phyloP scores from a whole-genome alignment of 768 basidiomycete genomes.

The Holtermannia corniformis region DNA sequence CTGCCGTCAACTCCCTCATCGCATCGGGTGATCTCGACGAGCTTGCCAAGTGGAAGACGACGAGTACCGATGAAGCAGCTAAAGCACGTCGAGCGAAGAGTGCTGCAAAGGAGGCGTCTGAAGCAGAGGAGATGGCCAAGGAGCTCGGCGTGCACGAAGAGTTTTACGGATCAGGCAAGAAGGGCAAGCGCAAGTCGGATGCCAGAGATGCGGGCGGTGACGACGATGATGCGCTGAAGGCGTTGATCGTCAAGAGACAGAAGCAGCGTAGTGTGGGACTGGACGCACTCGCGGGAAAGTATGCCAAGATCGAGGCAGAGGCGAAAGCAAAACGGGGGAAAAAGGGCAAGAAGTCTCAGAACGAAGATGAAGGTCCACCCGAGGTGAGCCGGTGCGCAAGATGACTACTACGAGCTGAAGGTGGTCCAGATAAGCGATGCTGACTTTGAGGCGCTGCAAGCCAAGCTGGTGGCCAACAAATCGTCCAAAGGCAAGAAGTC shows the following conservation, averaged over 20 bases:
- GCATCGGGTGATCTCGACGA: slow-evolving; percentile 49
- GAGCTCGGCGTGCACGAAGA: slow-evolving; percentile 85
- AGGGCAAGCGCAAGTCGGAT: slow-evolving; percentile 56
- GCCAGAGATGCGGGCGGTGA: slow-evolving; percentile 17
- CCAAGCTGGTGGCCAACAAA: slow-evolving; percentile 26
- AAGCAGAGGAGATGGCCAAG: slow-evolving; percentile 70
- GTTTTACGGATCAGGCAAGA: slow-evolving; percentile 59
- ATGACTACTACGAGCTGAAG: slow-evolving; percentile 2
- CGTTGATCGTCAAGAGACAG: slow-evolving; percentile 69
- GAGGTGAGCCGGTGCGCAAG: slow-evolving; percentile 1
- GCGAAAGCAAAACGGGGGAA: slow-evolving; percentile 29
- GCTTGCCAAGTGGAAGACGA: slow-evolving; percentile 55
- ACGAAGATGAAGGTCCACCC: slow-evolving; percentile 45
- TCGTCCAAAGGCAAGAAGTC: slow-evolving; percentile 4
- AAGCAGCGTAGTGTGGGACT: slow-evolving; percentile 56
- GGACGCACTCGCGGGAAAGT: slow-evolving; percentile 46
- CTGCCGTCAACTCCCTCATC: slow-evolving; percentile 60
- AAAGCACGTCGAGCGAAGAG: slow-evolving; percentile 63
- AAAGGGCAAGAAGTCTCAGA: slow-evolving; percentile 45
- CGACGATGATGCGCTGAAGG: slow-evolving; percentile 51
- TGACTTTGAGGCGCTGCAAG: slow-evolving; percentile 29
- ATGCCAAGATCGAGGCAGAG: slow-evolving; percentile 40
- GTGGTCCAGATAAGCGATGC: slow-evolving; percentile 31
- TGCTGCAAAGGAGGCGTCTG: slow-evolving; percentile 65
- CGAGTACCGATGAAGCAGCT: slow-evolving; percentile 69